Percentiles rank a stretch among this genome's conserved stretches.
phyloP scores from a whole-genome alignment of 352 stramenopile genomes.

The Globisporangium mamillatum region DNA sequence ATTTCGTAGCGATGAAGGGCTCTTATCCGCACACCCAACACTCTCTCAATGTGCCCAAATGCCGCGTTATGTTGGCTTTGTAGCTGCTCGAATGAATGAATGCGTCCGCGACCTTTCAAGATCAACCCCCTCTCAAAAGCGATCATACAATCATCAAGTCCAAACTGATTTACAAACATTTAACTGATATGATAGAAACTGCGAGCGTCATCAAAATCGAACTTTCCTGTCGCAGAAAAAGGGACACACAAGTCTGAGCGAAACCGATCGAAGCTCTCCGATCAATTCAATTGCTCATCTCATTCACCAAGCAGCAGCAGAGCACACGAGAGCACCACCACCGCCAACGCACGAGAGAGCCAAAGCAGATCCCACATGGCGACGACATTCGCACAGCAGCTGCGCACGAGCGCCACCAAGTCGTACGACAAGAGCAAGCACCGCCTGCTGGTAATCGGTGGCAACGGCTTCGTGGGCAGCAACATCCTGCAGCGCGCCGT shows the following conservation, averaged over 20 bases:
- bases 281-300: neutral
- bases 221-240: neutral
- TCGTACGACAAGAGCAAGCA: slow-evolving; percentile 72
- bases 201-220: neutral
- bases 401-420: slow-evolving; percentile 34
- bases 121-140: neutral
- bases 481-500: slow-evolving; percentile 88
- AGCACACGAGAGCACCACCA: neutral
- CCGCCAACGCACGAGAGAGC: neutral
- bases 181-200: neutral
- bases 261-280: slow-evolving; percentile 4
- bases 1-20: neutral
- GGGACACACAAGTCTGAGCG: neutral
- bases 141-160: neutral
- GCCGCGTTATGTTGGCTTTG: neutral
- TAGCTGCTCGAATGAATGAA: neutral
- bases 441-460: slow-evolving; percentile 80
- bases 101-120: neutral
- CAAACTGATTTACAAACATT: neutral
- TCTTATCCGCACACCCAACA: neutral
- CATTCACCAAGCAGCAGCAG: neutral
- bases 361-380: neutral
- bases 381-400: neutral
- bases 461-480: slow-evolving; percentile 88
- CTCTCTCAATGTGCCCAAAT: neutral